These are phyloP conservation scores for Neoarthrinium moseri DNA, from an alignment of 2,329 filamentous ascomycete genomes.

Conservation along the genomic window DNA sequence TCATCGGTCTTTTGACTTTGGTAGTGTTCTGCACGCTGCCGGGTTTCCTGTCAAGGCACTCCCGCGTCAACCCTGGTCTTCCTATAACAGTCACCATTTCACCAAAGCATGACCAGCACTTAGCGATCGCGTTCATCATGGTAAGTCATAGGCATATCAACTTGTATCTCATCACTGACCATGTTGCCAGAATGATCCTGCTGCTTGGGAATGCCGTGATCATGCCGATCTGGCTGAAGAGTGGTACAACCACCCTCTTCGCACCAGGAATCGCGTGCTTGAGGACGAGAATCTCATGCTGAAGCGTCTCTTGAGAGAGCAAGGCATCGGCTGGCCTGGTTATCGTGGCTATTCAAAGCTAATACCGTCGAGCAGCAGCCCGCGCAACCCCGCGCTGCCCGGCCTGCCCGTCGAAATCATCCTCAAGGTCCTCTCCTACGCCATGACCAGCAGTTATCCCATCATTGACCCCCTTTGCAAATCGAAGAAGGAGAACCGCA, in stretches of 20 bases:
- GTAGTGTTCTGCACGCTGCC: too few relatives aligned
- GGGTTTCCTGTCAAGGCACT: too few relatives aligned
- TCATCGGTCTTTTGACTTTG: too few relatives aligned
- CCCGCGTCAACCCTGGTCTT: too few relatives aligned
- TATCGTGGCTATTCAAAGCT: conserved; percentile 28
- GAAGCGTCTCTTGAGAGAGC: conserved; percentile 51
- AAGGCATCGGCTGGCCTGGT: conserved; percentile 50
- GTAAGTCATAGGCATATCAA: not conserved
- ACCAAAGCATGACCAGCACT: not conserved
- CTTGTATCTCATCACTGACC: not conserved
- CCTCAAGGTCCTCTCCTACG: conserved; percentile 49
- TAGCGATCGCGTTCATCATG: not conserved
- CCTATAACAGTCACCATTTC: too few relatives aligned
- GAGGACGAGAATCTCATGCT: conserved; percentile 47
- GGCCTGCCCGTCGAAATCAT: conserved; percentile 52
- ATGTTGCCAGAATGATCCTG: not conserved
- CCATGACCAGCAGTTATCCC: conserved; percentile 45
- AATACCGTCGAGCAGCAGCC: conserved; percentile 15
- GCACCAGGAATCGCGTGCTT: conserved; percentile 42
- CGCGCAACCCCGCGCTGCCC: conserved; percentile 27
- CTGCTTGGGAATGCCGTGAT: conserved; percentile 51
- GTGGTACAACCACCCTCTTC: conserved; percentile 48
- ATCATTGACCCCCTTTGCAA: conserved; percentile 55
- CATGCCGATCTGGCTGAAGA: conserved; percentile 49
- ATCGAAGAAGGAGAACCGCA: conserved; percentile 40